phyloP scores from a whole-genome alignment of 371 early-diverging fungal genomes.

The Mucor lusitanicus region DNA sequence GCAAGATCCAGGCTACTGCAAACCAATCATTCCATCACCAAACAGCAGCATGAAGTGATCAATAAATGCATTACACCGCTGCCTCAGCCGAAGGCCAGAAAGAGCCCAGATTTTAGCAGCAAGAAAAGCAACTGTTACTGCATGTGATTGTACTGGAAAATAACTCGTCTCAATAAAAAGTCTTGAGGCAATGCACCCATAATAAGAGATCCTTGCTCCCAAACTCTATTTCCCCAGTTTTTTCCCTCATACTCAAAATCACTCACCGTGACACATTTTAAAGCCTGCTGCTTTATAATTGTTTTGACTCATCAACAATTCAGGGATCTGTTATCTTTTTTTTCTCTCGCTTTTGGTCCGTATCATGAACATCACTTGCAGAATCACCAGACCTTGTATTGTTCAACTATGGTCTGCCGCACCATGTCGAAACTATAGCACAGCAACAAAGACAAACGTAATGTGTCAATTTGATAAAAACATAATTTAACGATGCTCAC shows the following conservation, averaged over 20 bases:
- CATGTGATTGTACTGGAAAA: no score
- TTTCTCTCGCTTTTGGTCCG: neutral
- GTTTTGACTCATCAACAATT: constrained; percentile 1
- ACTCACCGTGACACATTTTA: constrained; percentile 13
- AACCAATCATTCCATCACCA: constrained; percentile 14
- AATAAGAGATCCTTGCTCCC: neutral
- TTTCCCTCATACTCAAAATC: neutral
- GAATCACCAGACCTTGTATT: neutral
- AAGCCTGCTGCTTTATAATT: neutral
- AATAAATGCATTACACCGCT: neutral
- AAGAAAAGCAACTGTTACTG: constrained; percentile 7
- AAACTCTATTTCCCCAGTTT: neutral
- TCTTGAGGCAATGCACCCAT: neutral
- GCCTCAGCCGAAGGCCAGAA: neutral
- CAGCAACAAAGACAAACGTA: neutral
- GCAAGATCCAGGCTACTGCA: constrained; percentile 7
- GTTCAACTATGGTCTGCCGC: neutral
- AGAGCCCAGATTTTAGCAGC: neutral
- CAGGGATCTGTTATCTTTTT: neutral
- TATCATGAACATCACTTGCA: neutral
- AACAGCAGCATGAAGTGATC: constrained; percentile 18
- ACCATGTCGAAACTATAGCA: neutral
- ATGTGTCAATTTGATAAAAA: neutral
- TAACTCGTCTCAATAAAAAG: no score
- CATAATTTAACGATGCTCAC: neutral